Conservation (phyloP, 768 basidiomycete genomes). For the Calocybe gangraenosa region DNA sequence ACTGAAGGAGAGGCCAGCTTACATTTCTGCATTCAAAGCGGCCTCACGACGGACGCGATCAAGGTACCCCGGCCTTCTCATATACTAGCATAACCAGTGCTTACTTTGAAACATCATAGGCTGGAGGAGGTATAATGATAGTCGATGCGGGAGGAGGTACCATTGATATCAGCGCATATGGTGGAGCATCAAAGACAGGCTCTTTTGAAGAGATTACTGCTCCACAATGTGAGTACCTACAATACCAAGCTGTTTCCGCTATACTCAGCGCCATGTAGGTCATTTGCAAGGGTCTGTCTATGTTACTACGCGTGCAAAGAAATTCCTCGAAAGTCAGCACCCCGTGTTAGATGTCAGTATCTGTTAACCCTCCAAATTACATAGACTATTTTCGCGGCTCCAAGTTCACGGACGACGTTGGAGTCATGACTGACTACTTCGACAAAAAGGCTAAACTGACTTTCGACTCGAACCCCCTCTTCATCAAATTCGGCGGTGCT, state of each 20-base stretch:
- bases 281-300: conserved; percentile 37
- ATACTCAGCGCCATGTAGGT: conserved; percentile 19
- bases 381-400: conserved; percentile 33
- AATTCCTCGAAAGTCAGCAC: conserved; percentile 26
- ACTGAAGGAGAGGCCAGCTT: conserved; percentile 57
- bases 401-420: conserved; percentile 30
- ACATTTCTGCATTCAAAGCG: conserved; percentile 42
- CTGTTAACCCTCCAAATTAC: background rate
- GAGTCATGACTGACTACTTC: conserved; percentile 31
- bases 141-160: conserved; percentile 66
- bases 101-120: conserved; percentile 20
- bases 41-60: conserved; percentile 29
- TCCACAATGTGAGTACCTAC: conserved; percentile 25
- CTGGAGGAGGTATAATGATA: conserved; percentile 43
- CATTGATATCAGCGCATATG: conserved; percentile 55
- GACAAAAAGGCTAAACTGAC: conserved; percentile 37
- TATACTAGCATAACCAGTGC: background rate
- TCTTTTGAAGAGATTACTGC: conserved; percentile 32
- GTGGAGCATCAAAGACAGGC: conserved; percentile 21
- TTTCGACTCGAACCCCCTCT: conserved; percentile 35
- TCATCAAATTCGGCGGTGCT: conserved; percentile 36
- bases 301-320: conserved; percentile 30
- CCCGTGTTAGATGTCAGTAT: background rate
- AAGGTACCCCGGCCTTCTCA: conserved; percentile 14
- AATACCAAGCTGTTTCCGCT: background rate